Base-by-base conservation (phyloP, 73 alveolate genomes). In the Paramecium sexaurelia region DNA sequence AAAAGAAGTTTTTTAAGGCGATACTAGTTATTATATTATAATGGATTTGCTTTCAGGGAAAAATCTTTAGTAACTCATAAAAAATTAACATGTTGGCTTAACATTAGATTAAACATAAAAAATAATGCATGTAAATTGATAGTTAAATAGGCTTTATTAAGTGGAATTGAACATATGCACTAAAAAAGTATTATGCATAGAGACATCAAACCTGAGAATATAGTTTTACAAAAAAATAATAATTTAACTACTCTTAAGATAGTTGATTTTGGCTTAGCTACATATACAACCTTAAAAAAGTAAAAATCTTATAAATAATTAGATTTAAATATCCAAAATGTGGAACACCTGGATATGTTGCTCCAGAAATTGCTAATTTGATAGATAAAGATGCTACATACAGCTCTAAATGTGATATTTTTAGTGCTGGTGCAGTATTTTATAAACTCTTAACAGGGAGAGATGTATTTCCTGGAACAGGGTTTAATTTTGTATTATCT, bases 301-400 rank as follows among this genome's bases (percentile, higher is more conserved):
- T 88, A 88, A 24, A 29, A 45, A 45, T 2, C 24, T 0, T n/a
- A 5, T n/a, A 29, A 15, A 0, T 35, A 20, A 15, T 3, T 57
- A 71, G 86, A 71, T 71, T n/a, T 71, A 86, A 61, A 86, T 86
- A 39, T 75, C 71, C 84, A 66, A 85, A 71, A 61, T 67, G 94
- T 73, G 98, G 98, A 19, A 95, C 96, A 1, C 91, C 94, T 9
- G 98, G 96, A 24, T 94, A 92, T 55, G 90, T 94, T 22, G 98
- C 98, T 19, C 98, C 98, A 9, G 98, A 95, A 67, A 73, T 95
- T n/a, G 93, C 93, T 20, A 86, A 86, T 66, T 75, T 86, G 10
- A 75, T 67, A 17, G 87, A 66, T 24, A 86, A 86, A 68, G 32
- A 71, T 86, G 29, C 61, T 11, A 55, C 73, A 3, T 86, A 86